Percentiles rank a stretch among this genome's conserved stretches.
Evolutionary conservation across 192 early-diverging fungal species (phyloP).

Genomic region (Cetraspora pellucida): DNA sequence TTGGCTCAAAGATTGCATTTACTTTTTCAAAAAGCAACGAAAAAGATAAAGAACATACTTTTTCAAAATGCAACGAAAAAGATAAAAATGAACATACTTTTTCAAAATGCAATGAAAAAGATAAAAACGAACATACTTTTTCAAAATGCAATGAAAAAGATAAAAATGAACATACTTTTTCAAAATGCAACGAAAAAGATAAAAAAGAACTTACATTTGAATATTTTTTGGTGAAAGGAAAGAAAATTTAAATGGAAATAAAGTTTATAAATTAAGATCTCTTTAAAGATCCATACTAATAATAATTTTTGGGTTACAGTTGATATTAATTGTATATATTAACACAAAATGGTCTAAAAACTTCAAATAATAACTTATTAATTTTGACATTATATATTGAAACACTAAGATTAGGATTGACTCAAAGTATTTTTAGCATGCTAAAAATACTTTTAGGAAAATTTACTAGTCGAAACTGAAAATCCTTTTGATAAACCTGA

Average conservation of each 20-base stretch:
- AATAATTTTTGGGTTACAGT: too few relatives aligned
- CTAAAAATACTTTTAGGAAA: too few relatives aligned
- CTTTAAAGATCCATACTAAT: too few relatives aligned
- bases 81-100: background rate
- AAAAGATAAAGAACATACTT: background rate
- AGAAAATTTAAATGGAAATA: background rate
- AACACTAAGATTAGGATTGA: too few relatives aligned
- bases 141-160: background rate
- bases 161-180: background rate
- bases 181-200: background rate
- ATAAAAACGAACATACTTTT: background rate
- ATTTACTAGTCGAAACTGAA: too few relatives aligned
- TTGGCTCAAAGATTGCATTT: constrained; percentile 4
- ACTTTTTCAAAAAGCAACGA: background rate
- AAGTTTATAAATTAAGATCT: background rate
- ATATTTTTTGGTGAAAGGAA: constrained; percentile 22
- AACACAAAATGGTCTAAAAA: too few relatives aligned
- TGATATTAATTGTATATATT: too few relatives aligned
- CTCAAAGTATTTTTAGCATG: too few relatives aligned
- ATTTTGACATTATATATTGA: too few relatives aligned
- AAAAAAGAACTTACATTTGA: constrained; percentile 9
- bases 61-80: background rate
- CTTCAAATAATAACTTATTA: too few relatives aligned
- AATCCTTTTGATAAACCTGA: too few relatives aligned
- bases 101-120: background rate